These are phyloP conservation scores for Boletus rufocinnamomeus DNA, from an alignment of 768 basidiomycete species.

Conservation along the genomic window DNA sequence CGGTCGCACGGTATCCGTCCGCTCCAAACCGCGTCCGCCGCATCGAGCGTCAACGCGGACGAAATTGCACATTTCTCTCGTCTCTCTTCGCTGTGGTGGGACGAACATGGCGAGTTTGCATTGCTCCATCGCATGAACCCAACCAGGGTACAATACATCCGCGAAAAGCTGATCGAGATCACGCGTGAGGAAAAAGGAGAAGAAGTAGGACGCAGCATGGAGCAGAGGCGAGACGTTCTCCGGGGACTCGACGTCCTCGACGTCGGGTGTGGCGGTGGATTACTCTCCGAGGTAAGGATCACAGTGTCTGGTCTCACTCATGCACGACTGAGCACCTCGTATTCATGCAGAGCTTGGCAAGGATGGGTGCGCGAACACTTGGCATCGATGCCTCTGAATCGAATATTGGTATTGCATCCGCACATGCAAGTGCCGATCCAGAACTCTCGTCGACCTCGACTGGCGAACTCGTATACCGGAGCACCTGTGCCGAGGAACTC, in stretches of 20 bases:
- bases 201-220: slow-evolving; percentile 33
- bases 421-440: slow-evolving; percentile 82
- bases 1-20: slow-evolving; percentile 9
- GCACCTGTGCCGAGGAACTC: slow-evolving; percentile 75
- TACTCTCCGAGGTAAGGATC: slow-evolving; percentile 79
- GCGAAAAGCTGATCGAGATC: slow-evolving; percentile 69
- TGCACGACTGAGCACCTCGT: not conserved
- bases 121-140: slow-evolving; percentile 96
- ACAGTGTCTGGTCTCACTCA: too few species aligned
- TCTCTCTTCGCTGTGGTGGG: slow-evolving; percentile 94
- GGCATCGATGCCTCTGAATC: slow-evolving; percentile 91
- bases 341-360: slow-evolving; percentile 67
- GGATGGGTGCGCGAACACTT: slow-evolving; percentile 83
- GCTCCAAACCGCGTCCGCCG: slow-evolving; percentile 25
- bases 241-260: slow-evolving; percentile 76
- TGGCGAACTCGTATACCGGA: slow-evolving; percentile 60
- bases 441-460: slow-evolving; percentile 40
- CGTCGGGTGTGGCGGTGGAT: slow-evolving; percentile 94
- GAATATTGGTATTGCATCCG: slow-evolving; percentile 82
- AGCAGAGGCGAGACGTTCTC: slow-evolving; percentile 42
- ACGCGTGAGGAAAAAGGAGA: slow-evolving; percentile 54
- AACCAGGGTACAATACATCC: slow-evolving; percentile 77
- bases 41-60: slow-evolving; percentile 56
- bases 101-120: slow-evolving; percentile 87
- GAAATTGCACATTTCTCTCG: slow-evolving; percentile 91